Evolutionary conservation across 257 asterid genomes (phyloP), one percentile per base, ranked within the genome.

Genomic region (Petrea volubilis): DNA sequence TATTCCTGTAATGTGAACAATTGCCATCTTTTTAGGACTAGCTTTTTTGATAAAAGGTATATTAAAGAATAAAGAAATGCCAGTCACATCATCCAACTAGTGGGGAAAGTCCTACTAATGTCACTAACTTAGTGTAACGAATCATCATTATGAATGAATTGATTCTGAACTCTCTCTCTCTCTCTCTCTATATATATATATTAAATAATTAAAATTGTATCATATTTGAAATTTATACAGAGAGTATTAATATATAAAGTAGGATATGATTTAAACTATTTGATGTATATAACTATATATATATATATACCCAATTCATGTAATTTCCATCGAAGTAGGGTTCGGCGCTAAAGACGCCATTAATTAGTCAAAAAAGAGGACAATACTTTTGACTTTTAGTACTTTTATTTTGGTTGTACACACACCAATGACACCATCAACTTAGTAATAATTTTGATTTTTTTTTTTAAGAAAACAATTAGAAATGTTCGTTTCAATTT

Each of bases 331-430:
- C n/a, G n/a, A n/a, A n/a, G n/a, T n/a, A 1, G 47, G 53, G 62
- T 60, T 34, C 8, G n/a, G 13, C 14, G 2, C 4, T 38, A 38
- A 38, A 1, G 41, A 74, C 58, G 61, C 20, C 7, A 27, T 75
- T 62, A 6, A 69, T 41, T 62, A 50, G 75, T 75, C 70, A 75
- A 63, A 70, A 38, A 70, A 63, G 73, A 17, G 49, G 64, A 27
- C 64, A 70, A 34, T 36, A 1, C 53, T 23, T 67, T 70, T 70
- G 73, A 70, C 73, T 46, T 44, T 18, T 12, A 8, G 21, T 20
- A 41, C 10, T 57, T 28, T 59, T 7, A 38, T 18, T 67, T 14
- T 11, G 14, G 47, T 47, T 9, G 1, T 24, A 20, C 44, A 1
- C 60, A 4, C 28, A 27, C 6, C 31, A n/a, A n/a, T n/a, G n/a